phyloP scores from a whole-genome alignment of 2,329 filamentous ascomycete genomes.

The Biscogniauxia marginata region DNA sequence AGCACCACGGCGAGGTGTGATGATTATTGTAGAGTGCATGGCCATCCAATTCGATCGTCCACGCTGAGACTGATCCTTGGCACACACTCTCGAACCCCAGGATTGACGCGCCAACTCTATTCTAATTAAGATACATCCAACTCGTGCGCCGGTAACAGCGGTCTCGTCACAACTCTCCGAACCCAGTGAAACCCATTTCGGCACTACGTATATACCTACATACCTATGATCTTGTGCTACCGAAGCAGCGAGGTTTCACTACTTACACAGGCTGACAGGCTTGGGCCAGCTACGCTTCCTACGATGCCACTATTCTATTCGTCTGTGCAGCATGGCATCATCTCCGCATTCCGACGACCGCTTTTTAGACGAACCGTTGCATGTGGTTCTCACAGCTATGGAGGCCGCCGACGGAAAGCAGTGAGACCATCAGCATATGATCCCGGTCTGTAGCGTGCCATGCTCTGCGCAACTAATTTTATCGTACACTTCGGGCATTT shows the following conservation, averaged over 20 bases:
- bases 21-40: background rate
- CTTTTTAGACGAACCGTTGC: background rate
- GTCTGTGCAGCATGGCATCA: background rate
- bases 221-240: no score
- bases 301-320: background rate
- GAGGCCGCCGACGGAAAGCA: constrained; percentile 1
- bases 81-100: background rate
- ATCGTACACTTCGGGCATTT: constrained; percentile 16
- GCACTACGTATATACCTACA: no score
- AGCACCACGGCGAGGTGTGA: background rate
- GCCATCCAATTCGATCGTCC: background rate
- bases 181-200: no score
- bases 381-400: background rate
- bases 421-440: constrained; percentile 9
- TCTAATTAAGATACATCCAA: background rate
- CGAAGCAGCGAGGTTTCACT: background rate
- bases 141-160: background rate
- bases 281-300: no score
- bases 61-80: background rate
- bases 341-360: background rate
- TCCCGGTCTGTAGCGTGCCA: constrained; percentile 13
- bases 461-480: constrained; percentile 15
- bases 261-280: background rate
- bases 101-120: background rate
- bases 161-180: no score